A percentile compares a stretch with the other conserved stretches of the same genome.
Evolutionary conservation across 306 rosid species (phyloP).

Genomic region (Lathyrus tuberosus): DNA sequence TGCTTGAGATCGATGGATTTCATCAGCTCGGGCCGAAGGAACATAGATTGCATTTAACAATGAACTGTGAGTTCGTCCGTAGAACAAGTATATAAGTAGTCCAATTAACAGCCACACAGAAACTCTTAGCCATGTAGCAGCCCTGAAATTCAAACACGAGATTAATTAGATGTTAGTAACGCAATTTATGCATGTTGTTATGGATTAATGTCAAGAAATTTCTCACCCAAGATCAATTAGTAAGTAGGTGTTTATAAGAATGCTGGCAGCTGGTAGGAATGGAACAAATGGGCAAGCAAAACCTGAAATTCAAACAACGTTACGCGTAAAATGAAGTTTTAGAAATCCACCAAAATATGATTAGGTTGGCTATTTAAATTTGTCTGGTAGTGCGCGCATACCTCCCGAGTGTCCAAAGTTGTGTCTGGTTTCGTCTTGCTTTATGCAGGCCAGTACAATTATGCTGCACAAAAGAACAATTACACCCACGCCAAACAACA

Average conservation of each 20-base stretch:
- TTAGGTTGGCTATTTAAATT: neutral
- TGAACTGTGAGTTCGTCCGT: constrained; percentile 71
- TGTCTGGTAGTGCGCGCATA: constrained; percentile 33
- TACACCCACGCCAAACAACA: constrained; percentile 57
- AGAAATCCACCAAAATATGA: constrained; percentile 14
- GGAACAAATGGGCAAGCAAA: constrained; percentile 76
- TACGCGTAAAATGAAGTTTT: neutral
- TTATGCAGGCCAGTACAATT: constrained; percentile 52
- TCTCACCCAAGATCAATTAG: constrained; percentile 74
- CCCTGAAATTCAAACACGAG: constrained; percentile 43
- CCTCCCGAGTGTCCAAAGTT: constrained; percentile 75
- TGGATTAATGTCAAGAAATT: constrained; percentile 13
- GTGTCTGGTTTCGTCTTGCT: constrained; percentile 70
- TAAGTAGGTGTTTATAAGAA: constrained; percentile 70
- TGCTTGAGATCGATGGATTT: constrained; percentile 49
- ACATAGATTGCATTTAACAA: constrained; percentile 65
- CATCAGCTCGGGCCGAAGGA: constrained; percentile 51
- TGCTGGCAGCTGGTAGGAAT: constrained; percentile 67
- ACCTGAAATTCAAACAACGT: constrained; percentile 48
- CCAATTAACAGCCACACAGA: constrained; percentile 64
- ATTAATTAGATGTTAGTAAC: constrained; percentile 13
- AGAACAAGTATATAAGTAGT: constrained; percentile 52
- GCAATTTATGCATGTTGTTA: neutral
- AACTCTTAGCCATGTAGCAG: constrained; percentile 64
- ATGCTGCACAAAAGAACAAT: constrained; percentile 51